Base-by-base conservation (phyloP, 2,329 filamentous ascomycete species). In the Eutypella sp. region DNA sequence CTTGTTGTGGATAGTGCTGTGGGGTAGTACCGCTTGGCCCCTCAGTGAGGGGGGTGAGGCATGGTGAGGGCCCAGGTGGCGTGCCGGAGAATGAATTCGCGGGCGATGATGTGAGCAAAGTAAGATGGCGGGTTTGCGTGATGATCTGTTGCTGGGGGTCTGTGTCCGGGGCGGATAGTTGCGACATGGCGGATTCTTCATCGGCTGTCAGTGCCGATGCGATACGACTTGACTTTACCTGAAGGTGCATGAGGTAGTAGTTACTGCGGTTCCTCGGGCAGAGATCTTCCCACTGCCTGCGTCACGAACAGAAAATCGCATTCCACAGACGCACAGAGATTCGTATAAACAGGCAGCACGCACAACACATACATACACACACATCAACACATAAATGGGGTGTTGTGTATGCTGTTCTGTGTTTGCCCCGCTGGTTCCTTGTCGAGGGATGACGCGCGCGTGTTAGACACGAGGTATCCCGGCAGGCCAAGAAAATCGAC, bases 121-220 rank as follows among this genome's bases (percentile, higher is more conserved):
- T 57, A 51, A 64, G 56, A 54, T 60, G 58, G 54, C 57, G 58
- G 60, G 60, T 59, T 61, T 63, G 58, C 54, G 54, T 55, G 58
- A 62, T 59, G 59, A 62, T 58, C 48, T 5, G 18, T 42, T 58
- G 48, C 47, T 56, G 41, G 41, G 47, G 38, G 45, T 52, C 19
- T 9, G 22, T 13, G 25, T 23, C 36, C 38, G 10, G 20, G 36
- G 36, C 9, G 13, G n/a, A 39, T 13, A 6, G 20, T n/a, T 4
- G 19, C 20, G n/a, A 22, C 15, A 16, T 8, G 15, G 18, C 18
- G 15, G 18, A 4, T 39, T 24, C 36, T 39, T 39, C 36, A 39
- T 39, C 36, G 20, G 20, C 19, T 39, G 36, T n/a, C 19, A 24
- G 36, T 39, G 36, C 36, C 15, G 36, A 39, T 24, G 36, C 13